phyloP scores from a whole-genome alignment of 2,329 filamentous ascomycete genomes.

The Pyrenophora seminiperda region DNA sequence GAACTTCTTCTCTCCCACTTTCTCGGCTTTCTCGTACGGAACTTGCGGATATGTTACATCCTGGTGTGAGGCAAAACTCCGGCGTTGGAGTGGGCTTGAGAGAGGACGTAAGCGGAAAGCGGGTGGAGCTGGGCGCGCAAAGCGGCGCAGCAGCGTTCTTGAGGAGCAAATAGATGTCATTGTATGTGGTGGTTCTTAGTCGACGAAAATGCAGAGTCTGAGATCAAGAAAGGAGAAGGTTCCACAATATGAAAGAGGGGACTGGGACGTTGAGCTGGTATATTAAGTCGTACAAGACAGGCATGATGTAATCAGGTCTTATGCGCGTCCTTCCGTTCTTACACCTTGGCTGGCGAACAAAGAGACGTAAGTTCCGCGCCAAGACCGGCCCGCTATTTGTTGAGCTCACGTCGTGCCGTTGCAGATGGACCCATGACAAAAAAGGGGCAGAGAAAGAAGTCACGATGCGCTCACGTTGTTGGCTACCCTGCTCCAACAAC shows the following conservation, averaged over 20 bases:
- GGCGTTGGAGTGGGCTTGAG: slow-evolving; percentile 10
- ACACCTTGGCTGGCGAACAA: slow-evolving; percentile 8
- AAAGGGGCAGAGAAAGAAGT: neutral
- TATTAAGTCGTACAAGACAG: slow-evolving; percentile 2
- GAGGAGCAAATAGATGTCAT: slow-evolving; percentile 21
- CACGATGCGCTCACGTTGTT: neutral
- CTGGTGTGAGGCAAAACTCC: slow-evolving; percentile 15
- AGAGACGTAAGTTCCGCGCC: slow-evolving; percentile 13
- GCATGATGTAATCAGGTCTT: slow-evolving; percentile 15
- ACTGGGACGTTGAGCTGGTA: neutral
- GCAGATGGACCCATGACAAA: neutral
- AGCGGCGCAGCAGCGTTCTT: slow-evolving; percentile 10
- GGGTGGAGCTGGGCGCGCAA: slow-evolving; percentile 8
- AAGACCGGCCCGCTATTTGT: neutral
- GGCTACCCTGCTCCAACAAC: neutral
- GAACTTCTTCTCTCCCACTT: slow-evolving; percentile 23
- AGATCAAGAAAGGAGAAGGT: neutral
- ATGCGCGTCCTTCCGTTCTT: slow-evolving; percentile 9
- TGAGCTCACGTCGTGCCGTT: neutral
- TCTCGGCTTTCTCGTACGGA: slow-evolving; percentile 27
- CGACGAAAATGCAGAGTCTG: neutral
- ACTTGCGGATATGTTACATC: slow-evolving; percentile 18
- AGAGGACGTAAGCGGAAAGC: slow-evolving; percentile 10
- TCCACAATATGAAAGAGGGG: neutral
- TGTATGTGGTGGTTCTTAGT: neutral